These are phyloP conservation scores for Tripterygium wilfordii DNA, from an alignment of 177 flowering plant species.

Conservation along the genomic window DNA sequence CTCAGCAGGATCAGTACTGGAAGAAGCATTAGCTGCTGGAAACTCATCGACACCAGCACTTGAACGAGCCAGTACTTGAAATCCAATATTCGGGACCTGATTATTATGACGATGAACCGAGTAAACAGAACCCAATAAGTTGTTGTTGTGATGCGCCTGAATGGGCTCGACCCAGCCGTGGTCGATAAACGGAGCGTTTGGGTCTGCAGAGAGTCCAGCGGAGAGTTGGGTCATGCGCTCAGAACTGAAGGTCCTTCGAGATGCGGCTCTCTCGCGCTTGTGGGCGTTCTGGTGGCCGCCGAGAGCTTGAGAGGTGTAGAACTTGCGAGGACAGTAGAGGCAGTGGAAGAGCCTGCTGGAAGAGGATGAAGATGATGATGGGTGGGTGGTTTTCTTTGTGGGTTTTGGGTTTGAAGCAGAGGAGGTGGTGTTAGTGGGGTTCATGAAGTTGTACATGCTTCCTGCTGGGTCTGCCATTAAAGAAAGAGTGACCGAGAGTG, in stretches of 20 bases:
- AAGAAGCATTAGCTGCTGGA: neutral
- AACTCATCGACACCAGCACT: no score
- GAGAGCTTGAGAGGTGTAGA: conserved; percentile 58
- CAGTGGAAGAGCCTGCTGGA: conserved; percentile 24
- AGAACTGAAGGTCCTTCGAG: no score
- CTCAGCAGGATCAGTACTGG: conserved; percentile 3
- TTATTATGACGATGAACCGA: no score
- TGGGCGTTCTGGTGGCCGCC: conserved; percentile 79
- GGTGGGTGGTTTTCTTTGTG: neutral
- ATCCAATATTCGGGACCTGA: no score
- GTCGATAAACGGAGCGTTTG: no score
- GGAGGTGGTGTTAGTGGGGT: neutral
- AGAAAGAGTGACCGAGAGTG: conserved; percentile 4
- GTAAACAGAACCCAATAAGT: no score
- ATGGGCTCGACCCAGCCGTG: no score
- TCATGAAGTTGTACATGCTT: conserved; percentile 24
- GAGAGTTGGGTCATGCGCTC: no score
- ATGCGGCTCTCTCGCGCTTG: conserved; percentile 54
- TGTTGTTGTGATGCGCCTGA: no score
- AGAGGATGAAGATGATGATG: conserved; percentile 4
- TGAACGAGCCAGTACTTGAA: no score
- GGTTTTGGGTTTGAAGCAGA: neutral
- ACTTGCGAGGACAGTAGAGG: conserved; percentile 48
- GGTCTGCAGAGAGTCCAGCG: no score
- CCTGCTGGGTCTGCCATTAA: conserved; percentile 24